phyloP scores from a whole-genome alignment of 805 yeast genomes.

The Grigorovia humatica region DNA sequence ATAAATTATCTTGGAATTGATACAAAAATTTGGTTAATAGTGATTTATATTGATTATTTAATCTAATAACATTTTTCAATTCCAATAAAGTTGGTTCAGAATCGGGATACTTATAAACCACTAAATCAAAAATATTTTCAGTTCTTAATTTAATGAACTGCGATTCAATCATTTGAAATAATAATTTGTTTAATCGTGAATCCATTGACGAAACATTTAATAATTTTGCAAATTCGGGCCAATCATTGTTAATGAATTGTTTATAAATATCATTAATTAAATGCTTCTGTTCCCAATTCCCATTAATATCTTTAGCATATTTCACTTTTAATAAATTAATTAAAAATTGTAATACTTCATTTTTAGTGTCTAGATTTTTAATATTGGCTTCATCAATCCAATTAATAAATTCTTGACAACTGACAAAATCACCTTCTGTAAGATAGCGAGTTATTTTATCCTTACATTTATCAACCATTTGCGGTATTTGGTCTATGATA shows the following conservation, averaged over 20 bases:
- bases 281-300: conserved; percentile 12
- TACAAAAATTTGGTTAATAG: conserved; percentile 12
- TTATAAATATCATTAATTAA: conserved; percentile 21
- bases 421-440: conserved; percentile 21
- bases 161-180: conserved; percentile 19
- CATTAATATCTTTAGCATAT: conserved; percentile 13
- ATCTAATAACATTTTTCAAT: conserved; percentile 40
- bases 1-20: conserved; percentile 26
- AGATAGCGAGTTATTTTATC: conserved; percentile 10
- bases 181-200: conserved; percentile 17
- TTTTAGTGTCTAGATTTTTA: conserved; percentile 8
- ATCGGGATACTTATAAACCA: conserved; percentile 40
- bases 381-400: conserved; percentile 20
- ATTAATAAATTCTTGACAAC: conserved; percentile 10
- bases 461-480: conserved; percentile 8
- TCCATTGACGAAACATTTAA: conserved; percentile 20
- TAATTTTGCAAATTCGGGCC: conserved; percentile 17
- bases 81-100: conserved; percentile 50
- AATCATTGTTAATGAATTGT: conserved; percentile 17
- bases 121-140: conserved; percentile 48
- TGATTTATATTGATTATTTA: conserved; percentile 19
- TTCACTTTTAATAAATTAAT: conserved; percentile 12
- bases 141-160: conserved; percentile 34
- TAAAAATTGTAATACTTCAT: conserved; percentile 15
- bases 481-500: conserved; percentile 13